phyloP scores from a whole-genome alignment of 305 asterid genomes.

The Withania somnifera region DNA sequence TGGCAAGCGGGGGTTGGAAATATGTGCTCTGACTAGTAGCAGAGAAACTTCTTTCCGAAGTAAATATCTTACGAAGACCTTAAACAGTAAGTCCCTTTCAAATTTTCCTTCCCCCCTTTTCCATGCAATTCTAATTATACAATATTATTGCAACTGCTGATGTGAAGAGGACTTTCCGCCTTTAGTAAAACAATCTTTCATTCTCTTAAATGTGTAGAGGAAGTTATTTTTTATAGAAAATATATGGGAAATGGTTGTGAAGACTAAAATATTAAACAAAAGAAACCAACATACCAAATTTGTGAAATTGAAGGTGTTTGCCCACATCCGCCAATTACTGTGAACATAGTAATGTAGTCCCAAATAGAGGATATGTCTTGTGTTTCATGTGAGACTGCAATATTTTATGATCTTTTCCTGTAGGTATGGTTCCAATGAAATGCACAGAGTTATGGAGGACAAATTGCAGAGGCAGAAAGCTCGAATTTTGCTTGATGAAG shows the following conservation, averaged over 20 bases:
- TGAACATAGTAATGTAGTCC: not conserved
- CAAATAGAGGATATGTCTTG: not conserved
- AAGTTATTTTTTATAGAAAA: not conserved
- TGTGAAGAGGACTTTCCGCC: not conserved
- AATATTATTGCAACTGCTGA: not conserved
- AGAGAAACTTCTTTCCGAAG: not conserved
- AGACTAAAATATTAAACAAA: not conserved
- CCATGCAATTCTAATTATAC: not conserved
- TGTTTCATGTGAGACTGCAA: not conserved
- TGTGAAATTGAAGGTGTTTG: not conserved
- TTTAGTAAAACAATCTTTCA: not conserved
- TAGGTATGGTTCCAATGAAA: slow-evolving; percentile 76
- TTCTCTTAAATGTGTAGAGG: not conserved
- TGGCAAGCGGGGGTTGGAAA: not conserved
- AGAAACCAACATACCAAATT: not conserved
- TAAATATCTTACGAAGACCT: not conserved
- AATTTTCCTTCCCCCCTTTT: not conserved
- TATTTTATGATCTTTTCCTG: slow-evolving; percentile 14
- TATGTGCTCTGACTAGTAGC: not conserved
- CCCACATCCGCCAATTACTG: not conserved
- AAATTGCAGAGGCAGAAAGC: slow-evolving; percentile 87
- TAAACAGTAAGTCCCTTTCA: not conserved
- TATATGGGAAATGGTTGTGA: not conserved
- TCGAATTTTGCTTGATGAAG: slow-evolving; percentile 78
- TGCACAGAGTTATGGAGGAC: slow-evolving; percentile 76